Base-by-base conservation (phyloP, 148 eudicot species). In the Persicaria maculosa region DNA sequence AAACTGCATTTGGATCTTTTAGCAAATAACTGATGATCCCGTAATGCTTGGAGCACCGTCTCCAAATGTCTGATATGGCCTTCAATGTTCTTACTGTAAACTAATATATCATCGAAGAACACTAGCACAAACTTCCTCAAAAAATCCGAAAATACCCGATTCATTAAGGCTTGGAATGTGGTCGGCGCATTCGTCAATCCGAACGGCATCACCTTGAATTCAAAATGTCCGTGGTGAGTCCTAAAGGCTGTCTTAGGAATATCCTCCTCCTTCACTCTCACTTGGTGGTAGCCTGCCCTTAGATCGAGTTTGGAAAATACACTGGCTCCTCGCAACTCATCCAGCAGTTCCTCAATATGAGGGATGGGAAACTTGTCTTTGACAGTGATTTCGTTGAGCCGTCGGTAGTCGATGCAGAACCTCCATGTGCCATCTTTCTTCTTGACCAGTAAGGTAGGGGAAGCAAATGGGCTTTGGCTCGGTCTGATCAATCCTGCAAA, bases 361-460 rank as follows among this genome's bases (percentile, higher is more conserved):
- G 57, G 44, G 44, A 69, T 44, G 5, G 47, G 20, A n/a, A 12
- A 69, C 22, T 69, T 45, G 48, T 69, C 16, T 8, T 71, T 71
- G 1, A 71, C 7, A n/a, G 55, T 47, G 14, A 3, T 8, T 7
- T 47, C 20, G 7, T 71, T 50, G 40, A 71, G 40, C 43, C 25
- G 25, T 4, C 74, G 48, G 12, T 71, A 71, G 17, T 71, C 55
- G 0, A 71, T 20, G 19, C 57, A 71, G 7, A 71, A 11, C 40
- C 74, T 47, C 57, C 55, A 71, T 0, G 74, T 3, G 14, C 57
- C 53, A 20, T 71, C 57, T 22, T 71, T 47, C 19, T 67, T 67
- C 53, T 50, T 50, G 53, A 50, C 53, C 14, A 50, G 8, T 5
- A 50, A 1, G 1, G 53, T 50, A 2, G 53, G 53, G 6, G 53